Base-by-base conservation (phyloP, 192 early-diverging fungal genomes). In the Endogone sp. region DNA sequence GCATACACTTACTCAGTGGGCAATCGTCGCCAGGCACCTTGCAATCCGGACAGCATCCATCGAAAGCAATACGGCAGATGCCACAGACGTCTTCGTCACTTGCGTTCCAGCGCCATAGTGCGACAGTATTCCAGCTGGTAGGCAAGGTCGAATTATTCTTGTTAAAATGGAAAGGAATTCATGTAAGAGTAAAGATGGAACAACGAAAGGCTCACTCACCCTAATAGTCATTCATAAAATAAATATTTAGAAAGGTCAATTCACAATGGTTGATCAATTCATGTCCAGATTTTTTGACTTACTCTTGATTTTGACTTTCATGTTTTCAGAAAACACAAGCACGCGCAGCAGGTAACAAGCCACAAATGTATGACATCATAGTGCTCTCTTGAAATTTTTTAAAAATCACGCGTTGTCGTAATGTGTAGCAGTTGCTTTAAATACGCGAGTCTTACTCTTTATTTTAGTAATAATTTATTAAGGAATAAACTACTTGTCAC, bases 101-200 rank as follows among this genome's bases (percentile, higher is more conserved):
- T 25, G 91, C 83, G 64, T 93, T 86, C 94, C 95, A 98, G 31
- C 77, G 81, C 95, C 95, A 98, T n/a, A 83, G 83, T 0, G 94
- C 93, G 6, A 92, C 92, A 28, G 88, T 88, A 24, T 83, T 84
- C 94, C 94, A 98, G 27, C 59, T 60, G 27, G 55, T 11, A 56
- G n/a, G 55, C n/a, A n/a, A n/a, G n/a, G n/a, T n/a, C n/a, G n/a
- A n/a, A n/a, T n/a, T n/a, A n/a, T n/a, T n/a, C n/a, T n/a, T n/a
- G n/a, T n/a, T n/a, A n/a, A n/a, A n/a, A n/a, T 49, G 37, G 37
- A 16, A 11, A 16, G 37, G 6, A 16, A 49, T 6, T 49, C 37
- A 49, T 11, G 37, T 16, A 49, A 49, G 37, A 49, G 37, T 49
- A 16, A 49, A 49, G 37, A 16, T 16, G 37, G 16, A 49, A 6